Evolutionary conservation across 2,329 filamentous ascomycete species (phyloP).

Genomic region (Microsporum ferrugineum): DNA sequence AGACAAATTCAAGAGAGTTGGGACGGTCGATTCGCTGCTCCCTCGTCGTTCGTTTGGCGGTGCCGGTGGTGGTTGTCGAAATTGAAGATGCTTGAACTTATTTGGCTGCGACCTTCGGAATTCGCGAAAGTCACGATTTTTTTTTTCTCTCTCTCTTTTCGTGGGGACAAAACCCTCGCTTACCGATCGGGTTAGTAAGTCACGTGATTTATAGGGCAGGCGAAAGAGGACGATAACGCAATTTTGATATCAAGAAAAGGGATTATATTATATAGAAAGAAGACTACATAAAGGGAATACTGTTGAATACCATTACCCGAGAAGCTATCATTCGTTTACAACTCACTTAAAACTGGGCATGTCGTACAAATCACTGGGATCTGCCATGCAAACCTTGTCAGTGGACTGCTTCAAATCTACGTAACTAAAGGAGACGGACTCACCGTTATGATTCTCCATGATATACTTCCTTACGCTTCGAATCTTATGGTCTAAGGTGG

Average conservation of each 20-base stretch:
- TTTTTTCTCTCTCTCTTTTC: slow-evolving; percentile 6
- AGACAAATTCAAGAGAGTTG: slow-evolving; percentile 8
- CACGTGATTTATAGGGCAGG: not conserved
- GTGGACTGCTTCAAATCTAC: too few relatives aligned
- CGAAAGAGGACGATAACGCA: not conserved
- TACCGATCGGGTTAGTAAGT: slow-evolving; percentile 7
- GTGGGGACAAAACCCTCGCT: slow-evolving; percentile 13
- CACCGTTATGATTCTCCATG: slow-evolving; percentile 41
- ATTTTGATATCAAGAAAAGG: not conserved
- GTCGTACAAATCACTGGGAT: slow-evolving; percentile 44
- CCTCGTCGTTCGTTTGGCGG: slow-evolving; percentile 7
- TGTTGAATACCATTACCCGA: not conserved
- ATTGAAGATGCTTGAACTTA: not conserved
- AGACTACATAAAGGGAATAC: not conserved
- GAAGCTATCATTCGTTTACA: not conserved
- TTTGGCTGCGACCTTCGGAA: slow-evolving; percentile 5
- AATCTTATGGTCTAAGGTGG: slow-evolving; percentile 41
- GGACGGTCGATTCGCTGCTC: slow-evolving; percentile 12
- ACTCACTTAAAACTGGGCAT: slow-evolving; percentile 33
- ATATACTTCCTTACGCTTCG: slow-evolving; percentile 45
- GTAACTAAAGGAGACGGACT: slow-evolving; percentile 16
- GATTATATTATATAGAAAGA: not conserved
- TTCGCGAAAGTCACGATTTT: slow-evolving; percentile 7
- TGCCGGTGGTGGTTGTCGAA: not conserved
- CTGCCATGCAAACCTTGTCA: slow-evolving; percentile 20